A percentile compares a stretch with the other conserved stretches of the same genome.
Conservation (phyloP, 805 yeast genomes). For the Pichia phayaonensis region DNA sequence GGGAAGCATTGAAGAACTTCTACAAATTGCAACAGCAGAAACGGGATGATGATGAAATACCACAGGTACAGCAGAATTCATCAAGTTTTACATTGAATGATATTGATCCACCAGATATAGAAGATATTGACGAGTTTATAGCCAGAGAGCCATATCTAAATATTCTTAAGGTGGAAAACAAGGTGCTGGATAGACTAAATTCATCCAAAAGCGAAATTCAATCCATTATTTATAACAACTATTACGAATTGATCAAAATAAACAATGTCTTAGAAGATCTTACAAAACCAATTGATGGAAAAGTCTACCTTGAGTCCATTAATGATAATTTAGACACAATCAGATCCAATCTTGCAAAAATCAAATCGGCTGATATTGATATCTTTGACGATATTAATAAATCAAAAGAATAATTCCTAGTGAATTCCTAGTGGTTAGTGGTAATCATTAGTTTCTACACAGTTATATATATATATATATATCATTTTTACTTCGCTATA, state of each 20-base stretch:
- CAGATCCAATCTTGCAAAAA: conserved; percentile 11
- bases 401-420: background rate
- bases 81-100: background rate
- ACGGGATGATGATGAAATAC: background rate
- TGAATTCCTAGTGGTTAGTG: conserved; percentile 3
- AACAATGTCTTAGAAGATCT: conserved; percentile 44
- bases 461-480: background rate
- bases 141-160: conserved; percentile 24
- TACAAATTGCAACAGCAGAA: conserved; percentile 30
- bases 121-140: conserved; percentile 29
- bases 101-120: conserved; percentile 8
- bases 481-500: background rate
- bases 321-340: conserved; percentile 21
- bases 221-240: conserved; percentile 66
- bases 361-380: conserved; percentile 8
- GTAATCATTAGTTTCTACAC: background rate
- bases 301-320: conserved; percentile 14
- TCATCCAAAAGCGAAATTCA: conserved; percentile 55
- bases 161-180: conserved; percentile 31
- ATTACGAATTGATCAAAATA: conserved; percentile 63
- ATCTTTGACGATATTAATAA: conserved; percentile 6
- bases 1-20: conserved; percentile 36
- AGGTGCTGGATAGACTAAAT: conserved; percentile 38
- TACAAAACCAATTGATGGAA: conserved; percentile 19
- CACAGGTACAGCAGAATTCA: background rate